Base-by-base conservation (phyloP, 2,329 filamentous ascomycete species). In the Helicocarpus griseus region DNA sequence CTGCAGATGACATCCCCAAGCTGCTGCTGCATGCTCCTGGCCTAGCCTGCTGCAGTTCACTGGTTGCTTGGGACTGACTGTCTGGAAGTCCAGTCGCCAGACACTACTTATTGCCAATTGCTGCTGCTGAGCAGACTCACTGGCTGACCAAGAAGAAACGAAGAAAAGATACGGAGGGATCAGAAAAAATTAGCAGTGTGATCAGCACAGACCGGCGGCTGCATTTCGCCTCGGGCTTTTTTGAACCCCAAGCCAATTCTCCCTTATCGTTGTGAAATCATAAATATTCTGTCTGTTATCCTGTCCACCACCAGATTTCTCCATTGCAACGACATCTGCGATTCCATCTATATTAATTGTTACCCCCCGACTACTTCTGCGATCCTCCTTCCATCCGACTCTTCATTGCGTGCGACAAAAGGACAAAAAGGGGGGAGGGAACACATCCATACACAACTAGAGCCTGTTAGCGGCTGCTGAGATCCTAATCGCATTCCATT, bases 401-500 rank as follows among this genome's bases (percentile, higher is more conserved):
- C n/a, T 4, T 24, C 9, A 41, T 24, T 44, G 24, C 24, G 22
- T 5, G 40, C 40, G 14, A 24, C 4, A 28, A 29, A 24, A 19
- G n/a, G n/a, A 26, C 7, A 8, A 28, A 43, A 44, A 44, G 14
- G 9, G 13, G 33, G 33, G 33, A 17, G 41, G 41, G 41, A 29
- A 44, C 17, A 24, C 41, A 31, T 19, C 41, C 24, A 44, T 19
- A 19, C 26, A n/a, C 22, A 44, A 31, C 41, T 44, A 44, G 41
- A 43, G 41, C 41, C 28, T 44, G 41, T 14, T 44, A 44, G 41
- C 41, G 41, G 28, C 41, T 44, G 41, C n/a, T 31, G 24, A 31
- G 29, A n/a, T 28, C 28, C n/a, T 29, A n/a, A 29, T 44, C 41
- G 41, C 41, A 44, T 44, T 24, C 26, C 17, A 44, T 21, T 44